Conservation (phyloP, 495 filamentous ascomycete species). For the Hypoxylon rickii region DNA sequence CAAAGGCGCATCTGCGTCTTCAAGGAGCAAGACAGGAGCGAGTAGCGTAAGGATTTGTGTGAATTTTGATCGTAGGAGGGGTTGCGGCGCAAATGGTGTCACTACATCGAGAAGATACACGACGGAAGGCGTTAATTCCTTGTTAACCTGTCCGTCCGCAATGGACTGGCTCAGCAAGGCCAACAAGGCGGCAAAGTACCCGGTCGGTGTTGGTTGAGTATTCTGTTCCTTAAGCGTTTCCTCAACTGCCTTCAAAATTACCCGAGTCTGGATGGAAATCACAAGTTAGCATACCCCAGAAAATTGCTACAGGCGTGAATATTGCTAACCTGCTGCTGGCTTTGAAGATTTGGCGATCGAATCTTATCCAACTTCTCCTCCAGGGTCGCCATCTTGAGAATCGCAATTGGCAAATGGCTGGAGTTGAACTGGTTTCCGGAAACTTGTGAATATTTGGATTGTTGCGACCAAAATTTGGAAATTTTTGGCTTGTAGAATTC, state of each 20-base stretch:
- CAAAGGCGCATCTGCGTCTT: conserved; percentile 85
- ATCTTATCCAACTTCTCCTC: conserved; percentile 94
- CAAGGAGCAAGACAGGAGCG: conserved; percentile 76
- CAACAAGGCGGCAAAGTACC: conserved; percentile 95
- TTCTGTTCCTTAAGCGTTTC: conserved; percentile 87
- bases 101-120: conserved; percentile 95
- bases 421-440: too few species aligned
- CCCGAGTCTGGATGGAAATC: conserved; percentile 65
- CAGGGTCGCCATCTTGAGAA: conserved; percentile 69
- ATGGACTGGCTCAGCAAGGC: conserved; percentile 81
- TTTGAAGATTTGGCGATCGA: conserved; percentile 93
- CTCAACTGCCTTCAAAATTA: conserved; percentile 89
- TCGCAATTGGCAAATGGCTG: conserved; percentile 35
- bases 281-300: conserved; percentile 10
- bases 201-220: conserved; percentile 78
- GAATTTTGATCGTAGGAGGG: conserved; percentile 90
- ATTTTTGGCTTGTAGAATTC: conserved; percentile 36
- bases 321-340: conserved; percentile 79
- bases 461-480: conserved; percentile 29
- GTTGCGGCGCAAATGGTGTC: conserved; percentile 77
- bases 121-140: conserved; percentile 82
- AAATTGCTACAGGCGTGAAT: background rate
- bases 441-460: conserved; percentile 11
- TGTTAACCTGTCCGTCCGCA: conserved; percentile 69
- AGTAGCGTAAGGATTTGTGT: conserved; percentile 86